Conservation (phyloP, 2,329 filamentous ascomycete species). For the Scleromitrula shiraiana region DNA sequence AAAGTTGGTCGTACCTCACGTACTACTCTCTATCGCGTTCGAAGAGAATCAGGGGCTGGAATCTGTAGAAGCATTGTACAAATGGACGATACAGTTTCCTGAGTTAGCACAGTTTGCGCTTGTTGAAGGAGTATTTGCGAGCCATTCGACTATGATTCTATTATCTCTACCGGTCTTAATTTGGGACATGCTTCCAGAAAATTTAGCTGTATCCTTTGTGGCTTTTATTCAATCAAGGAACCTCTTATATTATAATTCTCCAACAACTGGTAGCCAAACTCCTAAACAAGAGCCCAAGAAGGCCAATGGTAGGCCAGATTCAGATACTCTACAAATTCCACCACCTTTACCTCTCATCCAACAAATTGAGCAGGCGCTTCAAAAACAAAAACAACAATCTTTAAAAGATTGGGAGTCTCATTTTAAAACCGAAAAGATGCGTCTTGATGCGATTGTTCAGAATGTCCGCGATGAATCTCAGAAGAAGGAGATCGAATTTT, state of each 20-base stretch:
- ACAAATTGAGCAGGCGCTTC: conserved; percentile 9
- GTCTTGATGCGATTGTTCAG: conserved; percentile 7
- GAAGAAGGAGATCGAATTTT: conserved; percentile 8
- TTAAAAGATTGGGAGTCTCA: conserved; percentile 8
- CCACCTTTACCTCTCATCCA: conserved; percentile 6
- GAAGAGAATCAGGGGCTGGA: conserved; percentile 50
- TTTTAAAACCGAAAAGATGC: conserved; percentile 7
- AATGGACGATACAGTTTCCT: conserved; percentile 48
- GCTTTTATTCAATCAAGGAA: conserved; percentile 45
- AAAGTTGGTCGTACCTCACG: conserved; percentile 37
- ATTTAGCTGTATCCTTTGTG: conserved; percentile 49
- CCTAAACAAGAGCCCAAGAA: not conserved
- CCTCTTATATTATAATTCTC: conserved; percentile 6
- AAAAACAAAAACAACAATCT: conserved; percentile 8
- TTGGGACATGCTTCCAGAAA: conserved; percentile 51
- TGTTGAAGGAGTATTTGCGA: conserved; percentile 53
- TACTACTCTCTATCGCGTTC: conserved; percentile 52
- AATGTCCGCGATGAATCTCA: conserved; percentile 6
- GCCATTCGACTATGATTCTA: conserved; percentile 50
- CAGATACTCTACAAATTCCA: conserved; percentile 8
- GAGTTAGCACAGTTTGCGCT: conserved; percentile 52
- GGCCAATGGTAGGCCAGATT: conserved; percentile 3
- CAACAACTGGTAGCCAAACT: not conserved
- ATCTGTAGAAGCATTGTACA: conserved; percentile 51
- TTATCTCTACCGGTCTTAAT: conserved; percentile 51